These are phyloP conservation scores for Aspergillus vadensis DNA, from an alignment of 2,329 filamentous ascomycete genomes.

Conservation along the genomic window DNA sequence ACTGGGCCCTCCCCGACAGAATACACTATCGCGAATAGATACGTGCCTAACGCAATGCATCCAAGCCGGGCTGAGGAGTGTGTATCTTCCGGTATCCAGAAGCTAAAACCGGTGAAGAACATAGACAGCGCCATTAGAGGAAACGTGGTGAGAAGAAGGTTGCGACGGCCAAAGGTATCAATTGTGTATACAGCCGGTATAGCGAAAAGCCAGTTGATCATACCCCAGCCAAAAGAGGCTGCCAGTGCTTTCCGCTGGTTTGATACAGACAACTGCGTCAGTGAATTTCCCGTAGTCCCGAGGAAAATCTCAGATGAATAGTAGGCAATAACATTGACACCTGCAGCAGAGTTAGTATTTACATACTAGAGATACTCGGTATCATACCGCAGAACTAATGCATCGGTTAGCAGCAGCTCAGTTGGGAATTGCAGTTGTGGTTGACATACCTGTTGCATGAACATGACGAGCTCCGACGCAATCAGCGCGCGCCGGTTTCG, in stretches of 20 bases:
- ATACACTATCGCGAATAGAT: slow-evolving; percentile 49
- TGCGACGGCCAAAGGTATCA: slow-evolving; percentile 67
- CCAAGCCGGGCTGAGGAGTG: slow-evolving; percentile 39
- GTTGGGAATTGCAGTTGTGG: too few species aligned
- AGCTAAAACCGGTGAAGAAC: slow-evolving; percentile 56
- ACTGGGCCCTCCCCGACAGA: slow-evolving; percentile 65
- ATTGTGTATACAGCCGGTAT: slow-evolving; percentile 67
- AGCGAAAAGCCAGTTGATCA: slow-evolving; percentile 67
- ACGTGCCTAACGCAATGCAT: slow-evolving; percentile 48
- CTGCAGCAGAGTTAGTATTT: slow-evolving; percentile 6
- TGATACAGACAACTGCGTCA: slow-evolving; percentile 38
- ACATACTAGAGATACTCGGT: not conserved
- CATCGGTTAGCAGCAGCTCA: not conserved
- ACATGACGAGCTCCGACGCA: slow-evolving; percentile 66
- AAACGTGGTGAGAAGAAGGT: slow-evolving; percentile 65
- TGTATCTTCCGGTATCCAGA: slow-evolving; percentile 50
- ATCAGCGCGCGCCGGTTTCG: slow-evolving; percentile 64
- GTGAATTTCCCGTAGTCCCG: slow-evolving; percentile 37
- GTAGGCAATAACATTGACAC: slow-evolving; percentile 59
- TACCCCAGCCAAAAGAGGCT: slow-evolving; percentile 62
- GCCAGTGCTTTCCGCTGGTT: slow-evolving; percentile 54
- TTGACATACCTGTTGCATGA: slow-evolving; percentile 61
- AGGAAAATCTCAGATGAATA: slow-evolving; percentile 64
- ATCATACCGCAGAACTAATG: slow-evolving; percentile 44
- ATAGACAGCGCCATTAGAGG: slow-evolving; percentile 62